These are phyloP conservation scores for Guyanaporus albipodus DNA, from an alignment of 768 basidiomycete species.

Conservation along the genomic window DNA sequence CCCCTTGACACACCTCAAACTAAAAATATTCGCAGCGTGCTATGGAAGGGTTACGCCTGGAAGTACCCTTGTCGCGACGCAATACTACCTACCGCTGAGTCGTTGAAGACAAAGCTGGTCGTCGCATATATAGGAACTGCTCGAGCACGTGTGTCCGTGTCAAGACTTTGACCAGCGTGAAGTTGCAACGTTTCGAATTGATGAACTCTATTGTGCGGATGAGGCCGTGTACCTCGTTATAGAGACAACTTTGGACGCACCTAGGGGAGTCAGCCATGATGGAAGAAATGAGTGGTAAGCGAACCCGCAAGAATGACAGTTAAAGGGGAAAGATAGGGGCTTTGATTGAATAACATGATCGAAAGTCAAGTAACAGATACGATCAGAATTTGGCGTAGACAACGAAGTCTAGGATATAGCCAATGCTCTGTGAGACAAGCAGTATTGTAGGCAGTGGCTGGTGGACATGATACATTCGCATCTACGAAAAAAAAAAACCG, in stretches of 20 bases:
- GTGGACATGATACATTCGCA: too few species aligned
- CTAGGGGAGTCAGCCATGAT: constrained; percentile 3
- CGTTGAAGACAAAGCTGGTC: constrained; percentile 70
- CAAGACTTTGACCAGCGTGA: constrained; percentile 66
- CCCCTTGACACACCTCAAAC: constrained; percentile 4
- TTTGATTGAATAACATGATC: too few species aligned
- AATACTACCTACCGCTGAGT: constrained; percentile 41
- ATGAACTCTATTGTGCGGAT: not conserved
- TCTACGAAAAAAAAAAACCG: not conserved
- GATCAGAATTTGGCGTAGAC: too few species aligned
- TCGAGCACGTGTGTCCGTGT: constrained; percentile 64
- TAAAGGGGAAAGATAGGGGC: too few species aligned
- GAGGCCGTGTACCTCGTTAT: not conserved
- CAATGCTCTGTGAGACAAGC: too few species aligned
- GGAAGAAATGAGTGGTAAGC: not conserved
- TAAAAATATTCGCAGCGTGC: constrained; percentile 16
- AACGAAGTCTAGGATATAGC: too few species aligned
- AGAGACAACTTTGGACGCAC: not conserved
- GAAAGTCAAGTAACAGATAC: too few species aligned
- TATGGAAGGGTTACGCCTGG: not conserved
- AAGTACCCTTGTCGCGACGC: too few species aligned
- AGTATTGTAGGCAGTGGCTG: too few species aligned
- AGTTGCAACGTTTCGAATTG: constrained; percentile 80
- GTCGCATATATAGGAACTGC: constrained; percentile 77
- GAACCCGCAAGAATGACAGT: too few species aligned